Conservation (phyloP, 2,329 filamentous ascomycete genomes). For the Colletotrichum coccodes region DNA sequence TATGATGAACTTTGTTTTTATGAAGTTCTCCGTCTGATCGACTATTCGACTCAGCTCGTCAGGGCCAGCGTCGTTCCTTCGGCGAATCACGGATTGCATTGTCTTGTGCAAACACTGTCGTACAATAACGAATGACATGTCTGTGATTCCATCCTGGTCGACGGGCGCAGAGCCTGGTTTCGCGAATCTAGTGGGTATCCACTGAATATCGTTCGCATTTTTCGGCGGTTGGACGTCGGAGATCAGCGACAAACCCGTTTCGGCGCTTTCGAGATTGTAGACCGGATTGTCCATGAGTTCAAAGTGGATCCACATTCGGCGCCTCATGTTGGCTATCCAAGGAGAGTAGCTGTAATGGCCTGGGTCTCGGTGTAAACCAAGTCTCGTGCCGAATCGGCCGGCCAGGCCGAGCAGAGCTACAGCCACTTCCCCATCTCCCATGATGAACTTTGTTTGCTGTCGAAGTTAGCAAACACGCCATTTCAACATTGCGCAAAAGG, state of each 20-base stretch:
- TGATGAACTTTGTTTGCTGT: slow-evolving; percentile 28
- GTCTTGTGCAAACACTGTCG: slow-evolving; percentile 20
- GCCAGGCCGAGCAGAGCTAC: slow-evolving; percentile 20
- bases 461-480: neutral
- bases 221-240: slow-evolving; percentile 24
- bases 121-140: slow-evolving; percentile 34
- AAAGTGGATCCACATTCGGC: slow-evolving; percentile 25
- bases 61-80: slow-evolving; percentile 1
- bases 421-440: slow-evolving; percentile 22
- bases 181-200: slow-evolving; percentile 32
- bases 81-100: slow-evolving; percentile 1
- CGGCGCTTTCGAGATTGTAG: slow-evolving; percentile 34
- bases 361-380: slow-evolving; percentile 28
- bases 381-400: slow-evolving; percentile 23
- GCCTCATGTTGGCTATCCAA: slow-evolving; percentile 24
- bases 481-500: neutral
- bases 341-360: slow-evolving; percentile 27
- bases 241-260: slow-evolving; percentile 29
- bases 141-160: slow-evolving; percentile 34
- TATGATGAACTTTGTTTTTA: slow-evolving; percentile 24
- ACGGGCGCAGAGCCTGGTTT: slow-evolving; percentile 28
- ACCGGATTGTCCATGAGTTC: slow-evolving; percentile 32
- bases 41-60: slow-evolving; percentile 20
- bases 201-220: slow-evolving; percentile 35
- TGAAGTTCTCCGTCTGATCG: slow-evolving; percentile 17